These are phyloP conservation scores for Vaccinium corymbosum DNA, from an alignment of 148 eudicot genomes.

Conservation along the genomic window DNA sequence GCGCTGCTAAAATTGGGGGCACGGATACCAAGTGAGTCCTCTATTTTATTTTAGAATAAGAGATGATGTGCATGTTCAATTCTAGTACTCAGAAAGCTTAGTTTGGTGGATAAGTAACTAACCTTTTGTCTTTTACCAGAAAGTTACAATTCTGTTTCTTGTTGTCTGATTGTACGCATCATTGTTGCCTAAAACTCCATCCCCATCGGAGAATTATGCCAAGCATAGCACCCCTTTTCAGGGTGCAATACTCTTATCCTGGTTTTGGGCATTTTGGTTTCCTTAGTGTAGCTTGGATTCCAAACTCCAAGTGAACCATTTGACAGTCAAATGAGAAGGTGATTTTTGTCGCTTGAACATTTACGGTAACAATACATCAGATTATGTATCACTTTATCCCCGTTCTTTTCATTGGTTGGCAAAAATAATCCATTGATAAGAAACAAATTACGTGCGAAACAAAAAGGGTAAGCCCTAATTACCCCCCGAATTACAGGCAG, in stretches of 20 bases:
- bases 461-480: neutral
- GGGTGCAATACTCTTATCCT: neutral
- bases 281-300: neutral
- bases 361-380: neutral
- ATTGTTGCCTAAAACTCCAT: neutral
- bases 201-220: neutral
- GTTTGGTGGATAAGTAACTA: neutral
- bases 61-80: neutral
- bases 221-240: neutral
- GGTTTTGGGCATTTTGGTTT: conserved; percentile 5
- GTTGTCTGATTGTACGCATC: neutral
- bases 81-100: conserved; percentile 9
- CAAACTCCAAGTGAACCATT: neutral
- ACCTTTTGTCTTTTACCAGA: neutral
- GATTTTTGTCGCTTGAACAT: neutral
- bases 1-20: conserved; percentile 56
- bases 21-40: conserved; percentile 53
- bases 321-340: neutral
- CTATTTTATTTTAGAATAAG: neutral
- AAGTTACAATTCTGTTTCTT: neutral
- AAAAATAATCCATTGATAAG: neutral
- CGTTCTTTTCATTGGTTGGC: neutral
- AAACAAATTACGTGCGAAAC: neutral
- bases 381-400: neutral
- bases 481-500: neutral